Evolutionary conservation across 2,329 filamentous ascomycete genomes (phyloP), one percentile per base, ranked within the genome.

Genomic region (Trichoderma aggressivum): DNA sequence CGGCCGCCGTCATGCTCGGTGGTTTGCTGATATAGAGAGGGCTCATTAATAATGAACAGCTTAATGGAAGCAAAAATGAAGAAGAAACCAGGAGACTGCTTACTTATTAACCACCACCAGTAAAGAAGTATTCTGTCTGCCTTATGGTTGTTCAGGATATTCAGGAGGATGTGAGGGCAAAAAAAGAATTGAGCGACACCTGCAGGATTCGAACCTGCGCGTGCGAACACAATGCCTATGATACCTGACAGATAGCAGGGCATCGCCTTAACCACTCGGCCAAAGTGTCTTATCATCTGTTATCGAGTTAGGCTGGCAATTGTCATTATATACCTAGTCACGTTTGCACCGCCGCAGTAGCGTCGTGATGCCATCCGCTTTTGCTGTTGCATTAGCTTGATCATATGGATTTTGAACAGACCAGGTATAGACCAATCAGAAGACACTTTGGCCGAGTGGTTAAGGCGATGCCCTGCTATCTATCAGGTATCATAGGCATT

Each of bases 191-290:
- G 16, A 43, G 39, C 68, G 68, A 70, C 68, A 70, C 68, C 68
- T 70, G 68, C 68, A 70, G 68, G 68, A 70, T 70, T 70, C 68
- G 68, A 70, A 70, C 68, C 68, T 70, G 68, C 68, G 68, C 68
- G 68, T 70, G 68, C 68, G 68, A 70, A 70, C 68, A 70, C 68
- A 70, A 70, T 70, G 68, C 68, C 68, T 70, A 43, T 65, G 53
- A 64, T 70, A 70, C n/a, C 36, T 50, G 12, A 47, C n/a, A 11
- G 53, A 65, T 70, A 70, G 60, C 68, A 70, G 68, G 68, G 68
- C 68, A 70, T 70, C 68, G 68, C 68, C 68, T 70, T 70, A 70
- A 70, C 68, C 68, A 70, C 68, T 70, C 68, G 68, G 68, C 68
- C 68, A 70, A 70, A 70, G 68, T 70, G 68, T 70, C 67, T 70